phyloP scores from a whole-genome alignment of 805 yeast species.

The Saturnispora mendoncae region DNA sequence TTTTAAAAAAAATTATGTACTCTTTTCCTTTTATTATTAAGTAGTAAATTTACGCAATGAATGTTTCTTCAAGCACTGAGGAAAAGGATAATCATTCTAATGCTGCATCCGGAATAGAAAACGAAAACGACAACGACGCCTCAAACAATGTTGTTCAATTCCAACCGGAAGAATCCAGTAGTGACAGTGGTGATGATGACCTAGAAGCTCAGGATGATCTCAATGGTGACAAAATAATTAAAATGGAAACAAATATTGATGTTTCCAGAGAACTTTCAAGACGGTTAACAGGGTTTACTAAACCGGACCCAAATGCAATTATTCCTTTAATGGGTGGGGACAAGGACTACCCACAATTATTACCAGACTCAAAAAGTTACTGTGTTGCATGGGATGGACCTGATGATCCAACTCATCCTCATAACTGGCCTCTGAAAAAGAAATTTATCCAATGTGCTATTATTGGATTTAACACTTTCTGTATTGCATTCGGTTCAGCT shows the following conservation, averaged over 20 bases:
- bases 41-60: no score
- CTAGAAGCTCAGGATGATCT: slow-evolving; percentile 2
- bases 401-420: slow-evolving; percentile 71
- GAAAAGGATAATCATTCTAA: no score
- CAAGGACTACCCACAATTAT: slow-evolving; percentile 51
- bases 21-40: background rate
- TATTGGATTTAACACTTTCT: slow-evolving; percentile 41
- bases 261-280: slow-evolving; percentile 29
- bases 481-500: slow-evolving; percentile 74
- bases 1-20: no score
- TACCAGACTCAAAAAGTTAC: slow-evolving; percentile 48
- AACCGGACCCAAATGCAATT: slow-evolving; percentile 29
- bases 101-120: no score
- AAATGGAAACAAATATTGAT: slow-evolving; percentile 17
- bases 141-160: no score
- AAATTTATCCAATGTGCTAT: slow-evolving; percentile 38
- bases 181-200: background rate
- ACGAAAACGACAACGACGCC: no score
- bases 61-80: no score
- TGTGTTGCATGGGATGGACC: slow-evolving; percentile 71
- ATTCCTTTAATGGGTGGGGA: slow-evolving; percentile 60
- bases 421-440: slow-evolving; percentile 54
- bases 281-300: slow-evolving; percentile 34
- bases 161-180: background rate
- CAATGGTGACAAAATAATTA: slow-evolving; percentile 8